These are phyloP conservation scores for Diversispora eburnea DNA, from an alignment of 192 early-diverging fungal genomes.

Conservation along the genomic window DNA sequence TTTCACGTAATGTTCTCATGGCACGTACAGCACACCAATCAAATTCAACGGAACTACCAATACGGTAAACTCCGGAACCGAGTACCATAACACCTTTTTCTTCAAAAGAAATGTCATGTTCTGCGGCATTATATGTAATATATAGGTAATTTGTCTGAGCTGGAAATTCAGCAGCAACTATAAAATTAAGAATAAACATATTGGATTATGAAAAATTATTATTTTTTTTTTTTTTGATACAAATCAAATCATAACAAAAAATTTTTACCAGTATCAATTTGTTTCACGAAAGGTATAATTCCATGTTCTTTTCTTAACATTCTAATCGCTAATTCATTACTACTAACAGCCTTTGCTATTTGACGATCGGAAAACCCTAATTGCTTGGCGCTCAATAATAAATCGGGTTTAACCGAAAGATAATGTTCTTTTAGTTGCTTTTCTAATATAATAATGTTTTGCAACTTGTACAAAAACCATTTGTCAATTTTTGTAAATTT, in stretches of 20 bases:
- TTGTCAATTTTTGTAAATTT: slow-evolving; percentile 89
- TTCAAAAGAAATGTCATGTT: slow-evolving; percentile 80
- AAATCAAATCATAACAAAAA: not conserved
- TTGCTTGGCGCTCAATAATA: slow-evolving; percentile 77
- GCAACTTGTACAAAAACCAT: slow-evolving; percentile 97
- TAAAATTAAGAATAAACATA: not conserved
- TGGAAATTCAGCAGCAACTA: slow-evolving; percentile 92
- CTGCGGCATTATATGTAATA: slow-evolving; percentile 93
- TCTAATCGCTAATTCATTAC: slow-evolving; percentile 72
- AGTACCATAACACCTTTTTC: slow-evolving; percentile 94
- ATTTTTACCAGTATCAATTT: slow-evolving; percentile 77
- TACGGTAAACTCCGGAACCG: slow-evolving; percentile 96
- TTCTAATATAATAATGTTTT: slow-evolving; percentile 82
- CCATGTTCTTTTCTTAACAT: slow-evolving; percentile 63
- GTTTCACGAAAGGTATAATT: slow-evolving; percentile 87
- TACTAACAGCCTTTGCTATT: slow-evolving; percentile 58
- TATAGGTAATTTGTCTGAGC: slow-evolving; percentile 95
- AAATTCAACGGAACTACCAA: slow-evolving; percentile 97
- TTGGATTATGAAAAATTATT: not conserved
- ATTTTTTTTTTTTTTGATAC: not conserved
- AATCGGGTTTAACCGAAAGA: slow-evolving; percentile 34
- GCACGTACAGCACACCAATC: slow-evolving; percentile 86
- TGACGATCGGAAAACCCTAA: slow-evolving; percentile 87
- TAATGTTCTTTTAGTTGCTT: not conserved
- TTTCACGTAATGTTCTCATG: slow-evolving; percentile 76